These are phyloP conservation scores for Amaranthus tricolor DNA, from an alignment of 179 eudicot genomes.

Conservation along the genomic window DNA sequence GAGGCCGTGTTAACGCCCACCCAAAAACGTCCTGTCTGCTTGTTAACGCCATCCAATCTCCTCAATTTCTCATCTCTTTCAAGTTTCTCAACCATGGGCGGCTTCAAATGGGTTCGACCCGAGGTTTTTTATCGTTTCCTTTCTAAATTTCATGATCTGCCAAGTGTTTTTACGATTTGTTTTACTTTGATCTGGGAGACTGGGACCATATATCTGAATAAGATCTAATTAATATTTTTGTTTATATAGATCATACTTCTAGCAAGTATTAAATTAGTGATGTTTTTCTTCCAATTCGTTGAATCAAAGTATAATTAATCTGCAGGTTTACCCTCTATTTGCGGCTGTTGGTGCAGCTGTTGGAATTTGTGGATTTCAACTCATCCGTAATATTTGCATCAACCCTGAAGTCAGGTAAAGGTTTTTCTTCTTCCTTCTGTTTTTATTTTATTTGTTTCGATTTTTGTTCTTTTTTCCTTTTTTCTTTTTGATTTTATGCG, in stretches of 20 bases:
- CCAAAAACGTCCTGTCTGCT: constrained; percentile 27
- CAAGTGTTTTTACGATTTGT: neutral
- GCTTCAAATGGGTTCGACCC: constrained; percentile 83
- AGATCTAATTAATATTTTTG: constrained; percentile 10
- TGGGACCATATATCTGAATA: neutral
- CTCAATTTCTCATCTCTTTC: constrained; percentile 15
- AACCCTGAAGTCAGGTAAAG: constrained; percentile 95
- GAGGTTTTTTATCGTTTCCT: constrained; percentile 49
- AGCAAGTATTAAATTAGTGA: neutral
- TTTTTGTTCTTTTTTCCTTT: no score
- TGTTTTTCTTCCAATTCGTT: neutral
- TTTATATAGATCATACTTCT: neutral
- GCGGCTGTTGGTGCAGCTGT: constrained; percentile 81
- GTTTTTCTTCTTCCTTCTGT: neutral
- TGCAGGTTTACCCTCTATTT: constrained; percentile 81
- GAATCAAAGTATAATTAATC: neutral
- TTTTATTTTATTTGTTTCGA: neutral
- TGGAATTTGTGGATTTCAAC: constrained; percentile 77
- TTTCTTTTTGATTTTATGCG: no score
- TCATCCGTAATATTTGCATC: constrained; percentile 63
- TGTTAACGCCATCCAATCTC: constrained; percentile 4
- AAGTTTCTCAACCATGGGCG: constrained; percentile 27
- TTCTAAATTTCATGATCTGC: neutral
- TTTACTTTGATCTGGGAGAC: constrained; percentile 18
- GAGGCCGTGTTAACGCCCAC: no score